Evolutionary conservation across 2,329 filamentous ascomycete species (phyloP).

Genomic region (Apiospora aurea): DNA sequence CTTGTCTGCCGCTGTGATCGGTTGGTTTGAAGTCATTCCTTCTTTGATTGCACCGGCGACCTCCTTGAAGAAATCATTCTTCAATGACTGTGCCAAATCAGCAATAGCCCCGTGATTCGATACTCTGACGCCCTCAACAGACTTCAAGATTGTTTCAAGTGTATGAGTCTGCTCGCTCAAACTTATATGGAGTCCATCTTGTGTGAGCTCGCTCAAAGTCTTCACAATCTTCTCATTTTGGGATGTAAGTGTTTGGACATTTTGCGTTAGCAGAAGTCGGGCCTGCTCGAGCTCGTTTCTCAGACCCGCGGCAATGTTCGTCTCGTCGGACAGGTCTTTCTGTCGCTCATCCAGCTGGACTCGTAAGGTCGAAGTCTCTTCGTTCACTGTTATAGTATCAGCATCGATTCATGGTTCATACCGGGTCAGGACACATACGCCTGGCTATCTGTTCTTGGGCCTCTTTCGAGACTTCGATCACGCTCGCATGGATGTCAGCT

Average conservation of each 20-base stretch:
- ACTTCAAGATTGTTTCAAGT: constrained; percentile 17
- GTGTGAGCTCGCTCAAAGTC: background rate
- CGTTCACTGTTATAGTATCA: constrained; percentile 5
- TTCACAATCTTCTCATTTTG: constrained; percentile 25
- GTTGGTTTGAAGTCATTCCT: background rate
- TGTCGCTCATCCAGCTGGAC: constrained; percentile 24
- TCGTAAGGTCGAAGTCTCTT: constrained; percentile 2
- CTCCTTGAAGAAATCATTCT: constrained; percentile 4
- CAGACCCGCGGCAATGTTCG: background rate
- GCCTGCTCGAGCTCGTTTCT: constrained; percentile 23
- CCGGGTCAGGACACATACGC: background rate
- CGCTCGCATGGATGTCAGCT: background rate
- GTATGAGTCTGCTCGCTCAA: background rate
- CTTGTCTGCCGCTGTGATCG: background rate
- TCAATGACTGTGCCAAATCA: constrained; percentile 1
- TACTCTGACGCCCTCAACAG: constrained; percentile 21
- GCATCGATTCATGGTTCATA: background rate
- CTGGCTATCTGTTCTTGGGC: background rate
- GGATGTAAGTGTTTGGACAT: background rate
- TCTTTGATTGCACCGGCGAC: background rate
- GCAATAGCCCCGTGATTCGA: background rate
- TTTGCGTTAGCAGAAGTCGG: constrained; percentile 1
- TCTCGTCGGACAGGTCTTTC: constrained; percentile 24
- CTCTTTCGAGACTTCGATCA: background rate
- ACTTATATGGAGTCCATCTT: background rate